Evolutionary conservation across 2,329 filamentous ascomycete genomes (phyloP).

Genomic region (Penicillium sp.): DNA sequence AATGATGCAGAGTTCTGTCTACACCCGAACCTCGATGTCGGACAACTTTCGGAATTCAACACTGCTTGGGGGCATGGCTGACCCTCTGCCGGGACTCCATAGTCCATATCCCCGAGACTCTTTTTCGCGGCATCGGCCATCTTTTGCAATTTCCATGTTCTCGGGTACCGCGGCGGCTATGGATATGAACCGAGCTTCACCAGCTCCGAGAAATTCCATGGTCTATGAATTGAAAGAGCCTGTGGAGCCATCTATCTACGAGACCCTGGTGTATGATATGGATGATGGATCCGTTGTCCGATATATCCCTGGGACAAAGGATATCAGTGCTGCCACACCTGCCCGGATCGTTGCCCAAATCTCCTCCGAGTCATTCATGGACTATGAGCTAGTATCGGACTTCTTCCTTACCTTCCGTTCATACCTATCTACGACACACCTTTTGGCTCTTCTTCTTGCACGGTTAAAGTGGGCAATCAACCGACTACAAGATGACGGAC

Average conservation of each 20-base stretch:
- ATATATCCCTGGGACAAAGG: slow-evolving; percentile 60
- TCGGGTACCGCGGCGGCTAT: slow-evolving; percentile 27
- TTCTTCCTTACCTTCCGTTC: slow-evolving; percentile 93
- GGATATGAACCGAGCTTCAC: slow-evolving; percentile 26
- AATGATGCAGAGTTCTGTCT: slow-evolving; percentile 70
- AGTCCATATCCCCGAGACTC: slow-evolving; percentile 23
- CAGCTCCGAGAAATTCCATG: slow-evolving; percentile 33
- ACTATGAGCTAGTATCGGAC: slow-evolving; percentile 93
- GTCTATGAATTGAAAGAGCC: slow-evolving; percentile 53
- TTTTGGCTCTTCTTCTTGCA: slow-evolving; percentile 75
- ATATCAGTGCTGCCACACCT: slow-evolving; percentile 81
- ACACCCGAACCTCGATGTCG: slow-evolving; percentile 55
- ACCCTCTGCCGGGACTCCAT: slow-evolving; percentile 17
- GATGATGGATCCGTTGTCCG: slow-evolving; percentile 75
- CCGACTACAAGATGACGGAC: slow-evolving; percentile 70
- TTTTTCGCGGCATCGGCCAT: slow-evolving; percentile 21
- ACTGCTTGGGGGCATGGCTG: slow-evolving; percentile 38
- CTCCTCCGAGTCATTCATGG: slow-evolving; percentile 86
- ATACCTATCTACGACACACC: slow-evolving; percentile 67
- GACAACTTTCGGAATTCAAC: slow-evolving; percentile 62
- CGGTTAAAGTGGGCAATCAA: slow-evolving; percentile 78
- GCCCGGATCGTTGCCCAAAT: slow-evolving; percentile 90
- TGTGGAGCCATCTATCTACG: slow-evolving; percentile 59
- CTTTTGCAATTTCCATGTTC: slow-evolving; percentile 33
- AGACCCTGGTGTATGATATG: slow-evolving; percentile 68